Evolutionary conservation across 2,329 filamentous ascomycete species (phyloP), one percentile per base, ranked within the genome.

Genomic region (Microcera coccophila): DNA sequence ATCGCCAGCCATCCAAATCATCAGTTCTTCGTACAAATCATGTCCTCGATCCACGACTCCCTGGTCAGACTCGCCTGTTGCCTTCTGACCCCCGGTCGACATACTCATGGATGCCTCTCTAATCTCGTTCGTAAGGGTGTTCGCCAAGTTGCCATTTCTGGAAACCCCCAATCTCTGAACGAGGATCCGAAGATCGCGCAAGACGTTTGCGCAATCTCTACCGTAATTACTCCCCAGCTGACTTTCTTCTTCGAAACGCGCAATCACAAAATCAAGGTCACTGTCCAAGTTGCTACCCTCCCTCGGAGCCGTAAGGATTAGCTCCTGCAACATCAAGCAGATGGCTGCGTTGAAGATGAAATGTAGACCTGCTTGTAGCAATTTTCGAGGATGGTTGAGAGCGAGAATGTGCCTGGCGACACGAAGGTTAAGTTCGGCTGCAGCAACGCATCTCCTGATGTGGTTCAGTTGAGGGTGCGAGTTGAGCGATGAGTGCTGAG

Each of bases 321-420:
- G 62, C 45, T 70, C 65, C 44, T 71, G 65, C 40, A 77, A 62
- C 41, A 74, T 65, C 22, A 77, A 62, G 15, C 74, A 64, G 28
- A 74, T 63, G 42, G 72, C 69, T 3, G 73, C 71, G 53, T 74
- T 75, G 61, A 76, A 75, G 29, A 75, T 64, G 49, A 70, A 67
- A 57, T 76, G 73, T 38, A 76, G 60, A 9, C 69, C 68, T 0
- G 67, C 62, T 31, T 74, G 66, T 8, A 72, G 62, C 3, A 73
- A 63, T 48, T 68, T 72, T 12, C 63, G 59, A 22, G 62, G 60
- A 7, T 60, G 57, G 34, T 65, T 66, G 4, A 69, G 54, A 18
- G 60, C 53, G 4, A 63, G 55, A 9, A 72, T 55, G 42, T 70
- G 65, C 15, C 65, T 62, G 8, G 68, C 74, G 2, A 77, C 62